Base-by-base conservation (phyloP, 163 green algal genomes). In the Trebouxiophyceae sp. region DNA sequence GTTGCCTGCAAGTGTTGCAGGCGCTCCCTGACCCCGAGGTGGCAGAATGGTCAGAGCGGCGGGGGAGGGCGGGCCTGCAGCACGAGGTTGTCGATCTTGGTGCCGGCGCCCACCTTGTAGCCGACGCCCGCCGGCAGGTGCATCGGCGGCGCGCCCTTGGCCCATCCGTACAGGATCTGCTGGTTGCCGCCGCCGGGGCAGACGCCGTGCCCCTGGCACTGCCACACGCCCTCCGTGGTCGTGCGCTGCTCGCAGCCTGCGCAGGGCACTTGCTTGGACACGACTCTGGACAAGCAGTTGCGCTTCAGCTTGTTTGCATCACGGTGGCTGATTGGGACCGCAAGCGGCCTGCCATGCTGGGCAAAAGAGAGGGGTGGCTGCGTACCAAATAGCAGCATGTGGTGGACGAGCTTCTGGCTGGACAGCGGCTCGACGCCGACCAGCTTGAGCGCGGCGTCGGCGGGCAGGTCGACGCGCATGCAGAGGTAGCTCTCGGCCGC, bases 311-410 rank as follows among this genome's bases (percentile, higher is more conserved):
- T n/a, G n/a, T n/a, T n/a, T n/a, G n/a, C n/a, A n/a, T n/a, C n/a
- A n/a, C n/a, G n/a, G n/a, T n/a, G n/a, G n/a, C n/a, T n/a, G n/a
- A n/a, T n/a, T n/a, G n/a, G n/a, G n/a, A 16, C 39, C 8, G 39
- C 39, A 50, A 50, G 39, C 16, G 16, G 39, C 39, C 16, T 50
- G 8, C 39, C 8, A 50, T n/a, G 8, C 16, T 16, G 8, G 39
- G 39, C 39, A 50, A 16, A 16, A 50, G 39, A 50, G 39, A 50
- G 39, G 16, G 39, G 39, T 16, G 27, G 19, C 2, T n/a, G 56
- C 67, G 57, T 34, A 83, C 87, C 87, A 66, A 89, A 95, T 3
- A 95, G 78, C 44, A 95, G 79, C 70, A 95, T 95, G 62, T 95
- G 87, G 71, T 95, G 87, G 5, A 91, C 87, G 3, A 85, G 64